Evolutionary conservation across 805 yeast species (phyloP), one percentile per base, ranked within the genome.

Genomic region (Schwanniomyces sp.): DNA sequence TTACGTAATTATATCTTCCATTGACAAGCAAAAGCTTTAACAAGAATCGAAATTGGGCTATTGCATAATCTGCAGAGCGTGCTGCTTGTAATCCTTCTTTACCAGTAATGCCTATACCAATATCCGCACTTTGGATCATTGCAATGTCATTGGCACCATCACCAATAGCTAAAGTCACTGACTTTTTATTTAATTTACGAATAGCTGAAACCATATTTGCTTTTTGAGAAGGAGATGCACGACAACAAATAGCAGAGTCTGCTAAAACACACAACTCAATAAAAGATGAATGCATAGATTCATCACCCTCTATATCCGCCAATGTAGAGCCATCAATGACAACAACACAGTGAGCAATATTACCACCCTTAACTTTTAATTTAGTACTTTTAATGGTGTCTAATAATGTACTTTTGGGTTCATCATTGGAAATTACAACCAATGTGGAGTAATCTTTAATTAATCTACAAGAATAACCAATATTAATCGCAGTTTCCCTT

Each of bases 121-220:
- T 90, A 66, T 94, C 98, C 0, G 99, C 99, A 60, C 95, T 86
- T 70, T 94, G 97, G 52, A 94, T 94, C 99, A 94, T 94, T 1
- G 99, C 98, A 62, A 94, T 91, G 67, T 94, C 99, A 63, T 94
- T 94, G 2, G 99, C 99, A 53, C 99, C 99, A 69, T 94, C 99
- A 7, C 99, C 99, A 62, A 94, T 88, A 0, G 99, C 99, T 51
- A 94, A 75, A 0, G 97, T 90, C 5, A 94, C 97, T 36, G 88
- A 78, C 1, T 69, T 69, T 43, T 77, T 83, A 57, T 86, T 79
- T 48, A 85, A 70, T n/a, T 76, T 71, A 44, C 98, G 76, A n/a
- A 95, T 90, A 29, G 84, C 77, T 25, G 81, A 67, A 2, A 94
- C 98, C 88, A 94, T 84, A 26, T 79, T 73, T 0, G 98, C 97